A percentile compares a stretch with the other conserved stretches of the same genome.
Conservation (phyloP, 495 filamentous ascomycete species). For the Trichoderma erinaceum region DNA sequence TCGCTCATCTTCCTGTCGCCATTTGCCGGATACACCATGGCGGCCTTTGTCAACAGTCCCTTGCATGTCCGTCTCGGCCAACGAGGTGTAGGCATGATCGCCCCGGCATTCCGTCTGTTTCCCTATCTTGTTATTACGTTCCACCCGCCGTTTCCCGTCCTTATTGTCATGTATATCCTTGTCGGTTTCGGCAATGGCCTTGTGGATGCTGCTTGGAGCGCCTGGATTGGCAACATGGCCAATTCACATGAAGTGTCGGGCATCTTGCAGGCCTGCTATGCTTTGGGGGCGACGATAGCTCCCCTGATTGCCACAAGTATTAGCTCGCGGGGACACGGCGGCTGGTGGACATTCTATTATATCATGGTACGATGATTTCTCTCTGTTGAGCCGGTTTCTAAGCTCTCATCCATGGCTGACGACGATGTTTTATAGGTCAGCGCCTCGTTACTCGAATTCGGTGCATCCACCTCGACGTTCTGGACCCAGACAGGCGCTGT, state of each 20-base stretch:
- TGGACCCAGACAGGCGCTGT: slow-evolving; percentile 58
- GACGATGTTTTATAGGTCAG: slow-evolving; percentile 32
- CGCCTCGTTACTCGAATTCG: slow-evolving; percentile 55
- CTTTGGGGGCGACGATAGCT: slow-evolving; percentile 66
- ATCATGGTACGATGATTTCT: slow-evolving; percentile 36
- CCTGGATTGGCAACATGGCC: slow-evolving; percentile 72
- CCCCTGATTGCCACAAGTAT: slow-evolving; percentile 73
- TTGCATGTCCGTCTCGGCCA: slow-evolving; percentile 58
- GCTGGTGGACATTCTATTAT: slow-evolving; percentile 64
- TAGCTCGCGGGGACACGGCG: slow-evolving; percentile 48
- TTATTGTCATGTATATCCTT: slow-evolving; percentile 59
- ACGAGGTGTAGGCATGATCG: slow-evolving; percentile 64
- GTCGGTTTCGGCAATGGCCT: slow-evolving; percentile 69
- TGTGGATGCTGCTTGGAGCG: slow-evolving; percentile 70
- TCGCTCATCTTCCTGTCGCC: slow-evolving; percentile 78
- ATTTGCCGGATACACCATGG: slow-evolving; percentile 69
- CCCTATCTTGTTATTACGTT: slow-evolving; percentile 62
- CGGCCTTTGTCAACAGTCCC: slow-evolving; percentile 62
- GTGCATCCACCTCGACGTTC: slow-evolving; percentile 51
- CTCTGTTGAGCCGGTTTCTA: not conserved
- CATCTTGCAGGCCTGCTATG: slow-evolving; percentile 67
- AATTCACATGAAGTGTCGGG: slow-evolving; percentile 66
- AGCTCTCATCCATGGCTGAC: not conserved
- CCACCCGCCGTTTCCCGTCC: slow-evolving; percentile 68
- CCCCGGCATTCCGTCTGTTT: slow-evolving; percentile 56